Evolutionary conservation across 257 asterid genomes (phyloP), one percentile per base, ranked within the genome.

Genomic region (Rhazya stricta): DNA sequence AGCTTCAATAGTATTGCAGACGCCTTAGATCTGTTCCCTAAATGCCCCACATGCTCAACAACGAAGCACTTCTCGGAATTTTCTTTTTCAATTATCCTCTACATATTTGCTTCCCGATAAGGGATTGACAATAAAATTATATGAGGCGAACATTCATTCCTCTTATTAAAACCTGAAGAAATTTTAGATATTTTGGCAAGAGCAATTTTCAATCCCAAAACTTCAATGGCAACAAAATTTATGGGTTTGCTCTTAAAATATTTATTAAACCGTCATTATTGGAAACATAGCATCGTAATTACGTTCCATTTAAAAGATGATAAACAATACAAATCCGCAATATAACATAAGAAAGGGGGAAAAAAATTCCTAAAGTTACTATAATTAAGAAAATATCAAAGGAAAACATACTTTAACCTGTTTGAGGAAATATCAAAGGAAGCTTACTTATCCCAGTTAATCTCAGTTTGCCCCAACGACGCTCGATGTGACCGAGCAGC

Each of bases 361-460:
- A 62, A n/a, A 30, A 65, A 25, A 5, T n/a, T 23, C n/a, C 27
- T 63, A 10, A 57, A 36, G 69, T 41, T 74, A 13, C 77, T 32
- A 25, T n/a, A 46, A 21, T 27, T 12, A 1, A 50, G 9, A 25
- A 51, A 16, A 67, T 41, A 78, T 77, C 34, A 42, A 58, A 45
- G 8, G 79, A 69, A 74, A n/a, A n/a, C n/a, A n/a, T n/a, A n/a
- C n/a, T n/a, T n/a, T n/a, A n/a, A n/a, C n/a, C n/a, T n/a, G n/a
- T n/a, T n/a, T n/a, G n/a, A n/a, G 9, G 41, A 51, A 16, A 67
- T 41, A 78, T 77, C 34, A 42, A 58, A 45, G 8, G 79, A 69
- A 74, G 76, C 91, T 87, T 83, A 92, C 98, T 89, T 87, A 85
- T 91, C 96, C 98, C 97, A 92, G 39, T 88, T 89, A 75, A 92